phyloP scores from a whole-genome alignment of 2,329 filamentous ascomycete genomes.

The Aspergillus brasiliensis region DNA sequence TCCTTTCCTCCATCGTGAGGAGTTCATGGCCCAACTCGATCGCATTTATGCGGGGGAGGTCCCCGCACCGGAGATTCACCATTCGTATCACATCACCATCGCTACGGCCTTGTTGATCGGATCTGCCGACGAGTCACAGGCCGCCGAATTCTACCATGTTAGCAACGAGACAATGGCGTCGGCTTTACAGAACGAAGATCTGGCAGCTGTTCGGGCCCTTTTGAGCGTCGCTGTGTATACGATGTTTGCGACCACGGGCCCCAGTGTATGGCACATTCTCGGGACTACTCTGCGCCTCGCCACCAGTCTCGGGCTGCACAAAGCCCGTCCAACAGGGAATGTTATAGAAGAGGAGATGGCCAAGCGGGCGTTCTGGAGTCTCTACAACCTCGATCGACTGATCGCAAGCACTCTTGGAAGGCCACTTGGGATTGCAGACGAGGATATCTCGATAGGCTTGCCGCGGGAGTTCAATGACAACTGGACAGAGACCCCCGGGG shows the following conservation, averaged over 20 bases:
- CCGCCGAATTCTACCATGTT: slow-evolving; percentile 38
- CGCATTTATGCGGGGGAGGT: slow-evolving; percentile 39
- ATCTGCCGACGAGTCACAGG: slow-evolving; percentile 32
- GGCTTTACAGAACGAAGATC: slow-evolving; percentile 42
- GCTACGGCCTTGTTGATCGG: slow-evolving; percentile 40
- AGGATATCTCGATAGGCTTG: slow-evolving; percentile 44
- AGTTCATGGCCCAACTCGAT: slow-evolving; percentile 37
- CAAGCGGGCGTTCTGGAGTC: slow-evolving; percentile 48
- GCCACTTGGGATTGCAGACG: slow-evolving; percentile 44
- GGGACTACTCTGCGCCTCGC: slow-evolving; percentile 41
- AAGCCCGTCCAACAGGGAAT: slow-evolving; percentile 29
- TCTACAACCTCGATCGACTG: slow-evolving; percentile 47
- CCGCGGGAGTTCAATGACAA: slow-evolving; percentile 45
- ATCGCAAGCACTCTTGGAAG: slow-evolving; percentile 44
- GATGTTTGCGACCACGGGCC: slow-evolving; percentile 40
- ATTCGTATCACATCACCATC: slow-evolving; percentile 41
- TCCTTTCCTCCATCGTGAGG: slow-evolving; percentile 38
- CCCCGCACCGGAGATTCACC: slow-evolving; percentile 36
- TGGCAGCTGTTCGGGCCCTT: slow-evolving; percentile 39
- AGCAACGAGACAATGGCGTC: slow-evolving; percentile 38
- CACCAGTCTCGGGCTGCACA: slow-evolving; percentile 42
- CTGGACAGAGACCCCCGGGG: slow-evolving; percentile 38
- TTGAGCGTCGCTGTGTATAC: slow-evolving; percentile 42
- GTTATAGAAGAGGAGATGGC: slow-evolving; percentile 42
- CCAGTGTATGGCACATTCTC: slow-evolving; percentile 44